Percentiles rank a stretch among this genome's conserved stretches.
Evolutionary conservation across 2,329 filamentous ascomycete species (phyloP).

Genomic region (Penicillium nordicum): DNA sequence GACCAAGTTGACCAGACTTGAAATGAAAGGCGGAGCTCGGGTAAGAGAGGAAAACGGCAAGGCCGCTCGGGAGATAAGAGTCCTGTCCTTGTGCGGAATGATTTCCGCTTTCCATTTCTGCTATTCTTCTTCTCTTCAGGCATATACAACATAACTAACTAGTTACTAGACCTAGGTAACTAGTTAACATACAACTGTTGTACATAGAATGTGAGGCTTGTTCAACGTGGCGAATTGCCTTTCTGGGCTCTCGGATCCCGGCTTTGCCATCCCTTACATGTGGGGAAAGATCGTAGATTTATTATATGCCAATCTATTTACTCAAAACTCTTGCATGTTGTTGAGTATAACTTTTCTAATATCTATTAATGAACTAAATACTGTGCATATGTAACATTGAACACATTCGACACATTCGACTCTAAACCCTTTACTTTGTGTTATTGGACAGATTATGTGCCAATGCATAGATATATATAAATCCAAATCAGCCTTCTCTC

Average conservation of each 20-base stretch:
- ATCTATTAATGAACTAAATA: no score
- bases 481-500: not conserved
- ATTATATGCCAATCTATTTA: no score
- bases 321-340: no score
- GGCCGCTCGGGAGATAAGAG: not conserved
- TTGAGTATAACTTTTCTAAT: no score
- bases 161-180: no score
- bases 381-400: not conserved
- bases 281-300: not conserved
- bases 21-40: slow-evolving; percentile 6
- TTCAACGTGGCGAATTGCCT: not conserved
- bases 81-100: not conserved
- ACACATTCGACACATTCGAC: not conserved
- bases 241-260: not conserved
- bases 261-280: not conserved
- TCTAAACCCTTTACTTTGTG: not conserved
- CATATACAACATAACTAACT: no score
- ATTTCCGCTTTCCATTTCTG: not conserved
- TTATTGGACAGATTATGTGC: not conserved
- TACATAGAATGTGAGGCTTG: not conserved
- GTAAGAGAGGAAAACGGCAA: slow-evolving; percentile 1
- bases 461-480: not conserved
- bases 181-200: no score
- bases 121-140: no score
- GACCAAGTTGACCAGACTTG: not conserved